phyloP scores from a whole-genome alignment of 345 rosid species.

The Luvunga scandens region DNA sequence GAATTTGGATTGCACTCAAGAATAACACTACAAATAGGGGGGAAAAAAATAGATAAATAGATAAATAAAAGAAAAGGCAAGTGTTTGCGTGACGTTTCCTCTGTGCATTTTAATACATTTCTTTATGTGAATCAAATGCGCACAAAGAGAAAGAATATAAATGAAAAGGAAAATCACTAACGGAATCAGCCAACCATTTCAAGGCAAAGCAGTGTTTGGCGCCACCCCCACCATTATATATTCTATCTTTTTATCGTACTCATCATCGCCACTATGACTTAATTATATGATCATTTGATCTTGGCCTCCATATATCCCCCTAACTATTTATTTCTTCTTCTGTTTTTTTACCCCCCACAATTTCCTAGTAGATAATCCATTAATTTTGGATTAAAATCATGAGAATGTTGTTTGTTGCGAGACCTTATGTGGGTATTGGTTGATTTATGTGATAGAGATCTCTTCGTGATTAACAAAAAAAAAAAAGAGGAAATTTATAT shows the following conservation, averaged over 20 bases:
- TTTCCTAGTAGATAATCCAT: not conserved
- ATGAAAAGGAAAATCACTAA: slow-evolving; percentile 39
- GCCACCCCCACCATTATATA: not conserved
- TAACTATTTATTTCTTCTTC: too few species aligned
- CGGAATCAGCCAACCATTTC: slow-evolving; percentile 33
- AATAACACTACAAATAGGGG: slow-evolving; percentile 20
- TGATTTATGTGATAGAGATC: not conserved
- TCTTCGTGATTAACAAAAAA: too few species aligned
- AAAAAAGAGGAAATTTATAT: too few species aligned
- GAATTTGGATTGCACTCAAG: slow-evolving; percentile 44
- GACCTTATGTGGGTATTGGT: not conserved
- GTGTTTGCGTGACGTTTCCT: slow-evolving; percentile 46
- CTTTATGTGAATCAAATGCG: slow-evolving; percentile 10
- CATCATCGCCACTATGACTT: slow-evolving; percentile 23
- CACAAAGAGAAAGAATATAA: slow-evolving; percentile 19
- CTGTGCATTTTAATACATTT: not conserved
- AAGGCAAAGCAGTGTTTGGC: slow-evolving; percentile 17
- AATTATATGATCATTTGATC: not conserved
- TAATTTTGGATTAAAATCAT: not conserved
- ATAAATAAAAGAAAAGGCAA: not conserved
- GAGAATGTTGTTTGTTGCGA: not conserved
- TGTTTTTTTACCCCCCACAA: too few species aligned
- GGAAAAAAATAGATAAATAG: not conserved
- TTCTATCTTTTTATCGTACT: slow-evolving; percentile 26
- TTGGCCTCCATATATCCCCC: not conserved